Conservation (phyloP, 495 filamentous ascomycete species). For the Talaromyces stipitatus region DNA sequence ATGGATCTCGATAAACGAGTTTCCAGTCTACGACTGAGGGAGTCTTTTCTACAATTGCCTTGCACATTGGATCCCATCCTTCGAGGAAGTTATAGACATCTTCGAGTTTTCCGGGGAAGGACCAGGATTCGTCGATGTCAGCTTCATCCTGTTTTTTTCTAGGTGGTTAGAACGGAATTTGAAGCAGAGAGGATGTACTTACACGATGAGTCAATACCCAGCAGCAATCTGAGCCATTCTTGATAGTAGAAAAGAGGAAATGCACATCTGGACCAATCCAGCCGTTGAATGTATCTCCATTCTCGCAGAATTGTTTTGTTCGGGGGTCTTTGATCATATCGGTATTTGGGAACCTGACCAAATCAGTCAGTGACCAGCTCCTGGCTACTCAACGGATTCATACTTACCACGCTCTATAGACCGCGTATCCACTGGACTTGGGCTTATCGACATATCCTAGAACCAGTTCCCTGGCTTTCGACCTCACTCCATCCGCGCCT, state of each 20-base stretch:
- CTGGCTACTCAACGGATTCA: neutral
- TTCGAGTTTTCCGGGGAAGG: slow-evolving; percentile 52
- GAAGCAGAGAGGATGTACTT: neutral
- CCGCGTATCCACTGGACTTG: slow-evolving; percentile 50
- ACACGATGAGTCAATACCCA: slow-evolving; percentile 62
- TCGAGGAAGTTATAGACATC: slow-evolving; percentile 46
- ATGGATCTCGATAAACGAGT: slow-evolving; percentile 61
- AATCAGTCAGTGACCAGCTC: slow-evolving; percentile 1
- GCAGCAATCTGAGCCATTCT: slow-evolving; percentile 56
- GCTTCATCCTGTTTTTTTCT: slow-evolving; percentile 31
- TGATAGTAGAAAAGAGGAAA: slow-evolving; percentile 54
- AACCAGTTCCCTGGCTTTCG: slow-evolving; percentile 50
- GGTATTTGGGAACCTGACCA: slow-evolving; percentile 51
- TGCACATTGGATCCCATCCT: slow-evolving; percentile 59
- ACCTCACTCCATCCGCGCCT: slow-evolving; percentile 52
- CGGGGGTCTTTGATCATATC: slow-evolving; percentile 56
- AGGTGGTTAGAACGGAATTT: neutral
- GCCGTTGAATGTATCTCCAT: slow-evolving; percentile 56
- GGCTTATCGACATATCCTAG: slow-evolving; percentile 53
- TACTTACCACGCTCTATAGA: slow-evolving; percentile 51
- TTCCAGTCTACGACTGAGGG: slow-evolving; percentile 64
- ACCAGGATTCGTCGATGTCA: slow-evolving; percentile 60
- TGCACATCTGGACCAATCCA: slow-evolving; percentile 59
- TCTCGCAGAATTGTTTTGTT: slow-evolving; percentile 49
- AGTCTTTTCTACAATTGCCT: slow-evolving; percentile 50